Conservation (phyloP, 1,284 basidiomycete species). For the Ganoderma boninense region DNA sequence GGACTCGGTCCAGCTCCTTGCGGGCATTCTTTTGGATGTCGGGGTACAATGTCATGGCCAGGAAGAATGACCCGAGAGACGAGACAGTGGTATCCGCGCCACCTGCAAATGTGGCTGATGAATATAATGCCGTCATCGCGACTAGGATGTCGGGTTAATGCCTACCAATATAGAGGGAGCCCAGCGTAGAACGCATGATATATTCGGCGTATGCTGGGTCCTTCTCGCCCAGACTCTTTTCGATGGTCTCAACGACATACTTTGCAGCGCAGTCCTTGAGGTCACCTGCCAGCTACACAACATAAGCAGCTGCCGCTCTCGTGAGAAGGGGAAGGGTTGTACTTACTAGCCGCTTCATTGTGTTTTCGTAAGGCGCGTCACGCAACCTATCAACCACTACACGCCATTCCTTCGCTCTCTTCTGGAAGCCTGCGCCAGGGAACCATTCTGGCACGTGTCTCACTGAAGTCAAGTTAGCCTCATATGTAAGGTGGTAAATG, state of each 20-base stretch:
- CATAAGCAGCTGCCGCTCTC: not conserved
- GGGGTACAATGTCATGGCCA: slow-evolving; percentile 44
- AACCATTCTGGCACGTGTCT: slow-evolving; percentile 38
- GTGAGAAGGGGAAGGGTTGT: not conserved
- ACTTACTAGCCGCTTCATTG: slow-evolving; percentile 30
- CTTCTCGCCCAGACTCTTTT: slow-evolving; percentile 6
- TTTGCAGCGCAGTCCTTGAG: slow-evolving; percentile 20
- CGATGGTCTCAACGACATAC: slow-evolving; percentile 21
- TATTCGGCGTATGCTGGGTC: slow-evolving; percentile 17
- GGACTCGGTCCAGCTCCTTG: slow-evolving; percentile 43
- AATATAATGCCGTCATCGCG: too few relatives aligned
- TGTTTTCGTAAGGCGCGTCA: slow-evolving; percentile 29
- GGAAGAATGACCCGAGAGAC: slow-evolving; percentile 32
- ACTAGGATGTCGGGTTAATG: not conserved
- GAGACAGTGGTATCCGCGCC: slow-evolving; percentile 36
- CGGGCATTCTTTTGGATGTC: slow-evolving; percentile 43
- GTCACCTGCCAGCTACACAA: slow-evolving; percentile 10
- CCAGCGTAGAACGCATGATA: slow-evolving; percentile 25
- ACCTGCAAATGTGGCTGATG: slow-evolving; percentile 18
- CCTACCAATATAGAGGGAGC: slow-evolving; percentile 29
- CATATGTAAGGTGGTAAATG: not conserved
- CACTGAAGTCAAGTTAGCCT: slow-evolving; percentile 6
- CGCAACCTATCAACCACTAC: slow-evolving; percentile 22
- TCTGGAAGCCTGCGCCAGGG: slow-evolving; percentile 39
- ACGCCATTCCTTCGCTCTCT: slow-evolving; percentile 32